Conservation (phyloP, 768 basidiomycete genomes). For the Mycena venus region DNA sequence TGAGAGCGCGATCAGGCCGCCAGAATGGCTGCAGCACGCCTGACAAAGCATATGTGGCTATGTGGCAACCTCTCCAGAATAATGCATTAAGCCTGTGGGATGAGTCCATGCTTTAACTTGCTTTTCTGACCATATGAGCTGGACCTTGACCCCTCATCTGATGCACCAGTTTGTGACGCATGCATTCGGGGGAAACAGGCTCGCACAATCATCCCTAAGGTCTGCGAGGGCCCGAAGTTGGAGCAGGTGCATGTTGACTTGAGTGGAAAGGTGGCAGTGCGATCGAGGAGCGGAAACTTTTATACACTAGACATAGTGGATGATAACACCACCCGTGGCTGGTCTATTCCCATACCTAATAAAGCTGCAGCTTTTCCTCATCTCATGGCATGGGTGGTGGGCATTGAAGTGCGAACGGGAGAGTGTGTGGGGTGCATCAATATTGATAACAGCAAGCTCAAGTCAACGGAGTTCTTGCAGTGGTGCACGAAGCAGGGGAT, state of each 20-base stretch:
- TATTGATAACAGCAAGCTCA: constrained; percentile 33
- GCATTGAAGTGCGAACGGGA: constrained; percentile 38
- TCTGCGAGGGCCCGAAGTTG: constrained; percentile 42
- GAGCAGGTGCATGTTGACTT: constrained; percentile 51
- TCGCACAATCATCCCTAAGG: constrained; percentile 44
- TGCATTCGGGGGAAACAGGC: constrained; percentile 58
- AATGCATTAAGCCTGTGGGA: too few species aligned
- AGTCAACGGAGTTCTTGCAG: too few species aligned
- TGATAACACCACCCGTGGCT: constrained; percentile 43
- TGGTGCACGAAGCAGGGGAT: too few species aligned
- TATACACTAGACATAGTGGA: constrained; percentile 53
- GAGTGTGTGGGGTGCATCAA: constrained; percentile 27
- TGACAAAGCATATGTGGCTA: too few species aligned
- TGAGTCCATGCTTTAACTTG: too few species aligned
- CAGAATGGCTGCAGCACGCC: too few species aligned
- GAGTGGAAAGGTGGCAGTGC: constrained; percentile 36
- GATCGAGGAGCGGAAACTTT: constrained; percentile 38
- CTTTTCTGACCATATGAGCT: too few species aligned
- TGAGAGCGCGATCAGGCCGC: too few species aligned
- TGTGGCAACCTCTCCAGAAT: too few species aligned
- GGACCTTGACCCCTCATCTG: background rate
- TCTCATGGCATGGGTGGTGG: constrained; percentile 45
- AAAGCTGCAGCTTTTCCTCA: constrained; percentile 41
- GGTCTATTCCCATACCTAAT: constrained; percentile 47
- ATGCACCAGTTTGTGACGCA: constrained; percentile 13